Base-by-base conservation (phyloP, 495 filamentous ascomycete species). In the Chaetomidium leptoderma region DNA sequence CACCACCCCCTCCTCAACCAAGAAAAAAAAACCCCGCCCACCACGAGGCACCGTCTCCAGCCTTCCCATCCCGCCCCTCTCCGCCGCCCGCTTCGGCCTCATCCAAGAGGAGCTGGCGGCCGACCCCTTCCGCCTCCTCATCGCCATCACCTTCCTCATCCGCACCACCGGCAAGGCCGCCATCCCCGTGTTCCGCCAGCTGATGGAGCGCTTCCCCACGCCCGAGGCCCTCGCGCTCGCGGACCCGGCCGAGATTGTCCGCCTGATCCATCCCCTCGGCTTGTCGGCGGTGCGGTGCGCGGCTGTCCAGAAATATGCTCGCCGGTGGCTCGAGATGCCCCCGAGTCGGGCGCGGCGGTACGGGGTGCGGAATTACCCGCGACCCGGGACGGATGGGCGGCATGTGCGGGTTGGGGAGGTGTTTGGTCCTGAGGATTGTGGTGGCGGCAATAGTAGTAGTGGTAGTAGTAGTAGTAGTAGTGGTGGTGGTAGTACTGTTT, bases 121-220 rank as follows among this genome's bases (percentile, higher is more conserved):
- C 53, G 73, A 86, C 45, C 88, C 90, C 1, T 91, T 91, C 63
- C 79, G 78, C 6, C 76, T 93, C 6, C 79, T 93, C 14, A 75
- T 93, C 40, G 87, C 85, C 14, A 83, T 88, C 3, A 88, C 88
- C 0, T 92, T 96, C 59, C 79, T 97, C 6, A 96, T 92, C 69
- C 80, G 86, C 36, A 96, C 91, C 2, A 75, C 80, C 0, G 92
- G 88, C 24, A 79, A 72, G 16, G 79, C 82, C n/a, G 89, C 90
- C 17, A 80, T 92, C 4, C 92, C 92, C 3, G 78, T 89, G 2
- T 86, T 96, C 50, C 84, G 83, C 59, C 43, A 74, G 17, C 78
- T 97, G 5, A 86, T 91, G 54, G 68, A 71, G 8, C 70, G 68
- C 9, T 95, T 88, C 45, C 89, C 89, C 0, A 88, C 83, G 0